Evolutionary conservation across 495 filamentous ascomycete species (phyloP), one percentile per base, ranked within the genome.

Genomic region (Aspergillus indologenus): DNA sequence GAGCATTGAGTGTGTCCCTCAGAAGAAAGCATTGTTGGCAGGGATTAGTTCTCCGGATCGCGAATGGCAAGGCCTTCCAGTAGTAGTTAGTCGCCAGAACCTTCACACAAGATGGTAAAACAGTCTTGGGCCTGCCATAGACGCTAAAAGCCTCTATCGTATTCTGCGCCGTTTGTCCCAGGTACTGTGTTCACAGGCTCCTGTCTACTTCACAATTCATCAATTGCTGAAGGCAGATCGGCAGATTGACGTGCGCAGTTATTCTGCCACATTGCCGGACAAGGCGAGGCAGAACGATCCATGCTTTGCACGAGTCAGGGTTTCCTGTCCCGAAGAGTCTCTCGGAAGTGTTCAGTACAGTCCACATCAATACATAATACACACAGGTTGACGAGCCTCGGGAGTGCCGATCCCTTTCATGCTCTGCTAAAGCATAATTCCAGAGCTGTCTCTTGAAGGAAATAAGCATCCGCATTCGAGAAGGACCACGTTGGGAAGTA

Each of bases 261-360:
- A 7, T 40, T 40, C 34, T 8, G 2, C 3, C n/a, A 5, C 45
- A 47, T 47, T 21, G 45, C 22, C 45, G 22, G 19, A 7, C 34
- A 11, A 40, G 34, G 5, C 34, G 34, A 40, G 34, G 34, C 34
- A 40, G 34, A 40, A 22, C 17, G 9, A 51, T 47, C 17, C 18
- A 51, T 18, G 48, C 48, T 24, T 51, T 15, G 48, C 48, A 51
- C 48, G 48, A 51, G 48, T 51, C 48, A 51, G 29, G 45, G 18
- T 8, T 29, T 29, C 48, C 15, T 51, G 26, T 31, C 15, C 48
- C 48, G 48, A 51, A 5, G 48, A 49, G 14, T 24, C 23, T 24
- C 47, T 21, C 47, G 47, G 47, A 12, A 50, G 19, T 5, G n/a
- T n/a, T 15, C 12, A 26, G 22, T 15, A 24, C 23, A 51, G 6